Conservation (phyloP, 148 eudicot genomes). For the Silene latifolia region DNA sequence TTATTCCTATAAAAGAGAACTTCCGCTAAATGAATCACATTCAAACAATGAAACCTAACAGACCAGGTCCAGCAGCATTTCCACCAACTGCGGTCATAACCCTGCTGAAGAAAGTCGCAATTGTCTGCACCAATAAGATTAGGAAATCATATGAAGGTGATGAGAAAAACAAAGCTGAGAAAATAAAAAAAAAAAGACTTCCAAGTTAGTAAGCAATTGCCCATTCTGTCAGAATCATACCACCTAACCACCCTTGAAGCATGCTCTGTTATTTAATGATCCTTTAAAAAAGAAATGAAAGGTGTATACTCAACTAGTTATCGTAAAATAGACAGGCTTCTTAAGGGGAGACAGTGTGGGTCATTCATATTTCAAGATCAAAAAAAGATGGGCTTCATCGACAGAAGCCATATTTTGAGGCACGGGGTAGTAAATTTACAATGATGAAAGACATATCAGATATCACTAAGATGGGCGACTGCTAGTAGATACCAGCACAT, state of each 20-base stretch:
- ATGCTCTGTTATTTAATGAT: background rate
- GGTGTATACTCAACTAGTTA: background rate
- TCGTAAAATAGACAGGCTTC: background rate
- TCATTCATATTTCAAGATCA: background rate
- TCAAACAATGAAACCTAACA: constrained; percentile 22
- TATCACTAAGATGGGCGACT: background rate
- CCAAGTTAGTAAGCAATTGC: background rate
- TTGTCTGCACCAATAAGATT: constrained; percentile 47
- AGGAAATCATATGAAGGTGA: background rate
- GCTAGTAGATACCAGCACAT: background rate
- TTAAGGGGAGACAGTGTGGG: background rate
- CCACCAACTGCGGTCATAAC: constrained; percentile 83
- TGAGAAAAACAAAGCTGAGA: background rate
- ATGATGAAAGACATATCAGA: background rate
- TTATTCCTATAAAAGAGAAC: background rate
- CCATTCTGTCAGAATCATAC: background rate
- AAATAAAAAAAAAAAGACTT: background rate
- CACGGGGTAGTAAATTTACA: background rate
- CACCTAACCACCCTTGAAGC: background rate
- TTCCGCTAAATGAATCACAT: background rate
- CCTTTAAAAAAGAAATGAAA: background rate
- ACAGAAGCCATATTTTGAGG: background rate
- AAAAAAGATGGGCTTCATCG: too few relatives aligned
- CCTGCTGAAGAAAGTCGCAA: constrained; percentile 84
- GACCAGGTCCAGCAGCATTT: constrained; percentile 87